Evolutionary conservation across 2,329 filamentous ascomycete genomes (phyloP).

Genomic region (Grosmannia huntii): DNA sequence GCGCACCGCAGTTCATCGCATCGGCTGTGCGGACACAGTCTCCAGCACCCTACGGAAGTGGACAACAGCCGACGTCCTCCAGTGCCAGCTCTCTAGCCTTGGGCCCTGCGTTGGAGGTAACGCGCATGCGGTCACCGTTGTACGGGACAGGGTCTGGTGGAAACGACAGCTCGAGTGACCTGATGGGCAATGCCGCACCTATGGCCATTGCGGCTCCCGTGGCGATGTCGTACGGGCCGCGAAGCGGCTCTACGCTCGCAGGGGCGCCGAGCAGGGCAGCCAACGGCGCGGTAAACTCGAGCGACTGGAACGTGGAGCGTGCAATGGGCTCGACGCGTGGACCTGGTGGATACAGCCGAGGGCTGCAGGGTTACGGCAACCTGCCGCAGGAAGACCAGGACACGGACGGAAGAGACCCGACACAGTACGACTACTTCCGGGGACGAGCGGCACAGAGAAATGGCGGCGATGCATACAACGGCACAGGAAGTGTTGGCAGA

Average conservation of each 20-base stretch:
- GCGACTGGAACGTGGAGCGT: slow-evolving; percentile 15
- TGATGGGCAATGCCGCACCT: slow-evolving; percentile 39
- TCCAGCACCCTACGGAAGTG: slow-evolving; percentile 5
- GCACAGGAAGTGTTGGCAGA: slow-evolving; percentile 1
- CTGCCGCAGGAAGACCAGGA: slow-evolving; percentile 40
- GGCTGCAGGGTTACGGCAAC: slow-evolving; percentile 46
- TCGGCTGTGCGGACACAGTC: slow-evolving; percentile 6
- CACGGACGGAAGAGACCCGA: slow-evolving; percentile 26
- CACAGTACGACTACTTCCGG: slow-evolving; percentile 46
- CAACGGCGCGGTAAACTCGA: neutral
- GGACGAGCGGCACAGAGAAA: slow-evolving; percentile 16
- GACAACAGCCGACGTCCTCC: slow-evolving; percentile 4
- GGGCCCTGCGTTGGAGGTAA: slow-evolving; percentile 14
- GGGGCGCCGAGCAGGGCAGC: neutral
- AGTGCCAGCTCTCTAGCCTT: slow-evolving; percentile 14
- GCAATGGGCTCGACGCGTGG: slow-evolving; percentile 22
- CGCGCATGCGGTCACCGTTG: slow-evolving; percentile 30
- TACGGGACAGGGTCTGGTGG: slow-evolving; percentile 28
- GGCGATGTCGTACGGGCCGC: neutral
- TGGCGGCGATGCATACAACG: slow-evolving; percentile 7
- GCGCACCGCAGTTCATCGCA: neutral
- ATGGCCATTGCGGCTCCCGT: slow-evolving; percentile 27
- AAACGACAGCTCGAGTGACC: slow-evolving; percentile 40
- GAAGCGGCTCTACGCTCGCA: neutral
- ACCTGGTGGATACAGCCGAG: slow-evolving; percentile 42